phyloP scores from a whole-genome alignment of 768 basidiomycete genomes.

The Mycena maculata region DNA sequence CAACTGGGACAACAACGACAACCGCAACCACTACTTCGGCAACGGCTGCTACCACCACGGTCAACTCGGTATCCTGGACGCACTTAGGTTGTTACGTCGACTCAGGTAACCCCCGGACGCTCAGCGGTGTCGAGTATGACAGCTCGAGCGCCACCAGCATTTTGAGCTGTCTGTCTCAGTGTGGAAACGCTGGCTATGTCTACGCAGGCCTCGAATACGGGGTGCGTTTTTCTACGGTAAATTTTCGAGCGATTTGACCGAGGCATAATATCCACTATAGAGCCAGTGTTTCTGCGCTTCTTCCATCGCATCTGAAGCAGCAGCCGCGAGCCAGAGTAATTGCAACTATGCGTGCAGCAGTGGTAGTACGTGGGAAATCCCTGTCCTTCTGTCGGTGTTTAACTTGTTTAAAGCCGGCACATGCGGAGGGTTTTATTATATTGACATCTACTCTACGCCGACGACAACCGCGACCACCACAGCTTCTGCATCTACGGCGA shows the following conservation, averaged over 20 bases:
- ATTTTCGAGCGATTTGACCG: background rate
- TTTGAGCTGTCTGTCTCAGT: constrained; percentile 1
- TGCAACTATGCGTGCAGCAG: constrained; percentile 17
- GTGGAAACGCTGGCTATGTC: background rate
- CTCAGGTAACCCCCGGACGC: constrained; percentile 15
- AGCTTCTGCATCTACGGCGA: background rate
- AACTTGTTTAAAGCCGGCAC: constrained; percentile 4
- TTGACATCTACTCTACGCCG: constrained; percentile 10
- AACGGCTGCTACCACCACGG: constrained; percentile 1
- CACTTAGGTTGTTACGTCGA: constrained; percentile 45
- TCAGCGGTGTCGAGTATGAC: constrained; percentile 10
- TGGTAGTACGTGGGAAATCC: constrained; percentile 10
- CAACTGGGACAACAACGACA: constrained; percentile 10
- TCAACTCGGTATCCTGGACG: constrained; percentile 28
- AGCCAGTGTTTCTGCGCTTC: constrained; percentile 15
- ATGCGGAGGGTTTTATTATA: constrained; percentile 14
- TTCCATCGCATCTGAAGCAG: background rate
- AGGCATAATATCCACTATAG: background rate
- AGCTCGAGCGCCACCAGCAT: constrained; percentile 1
- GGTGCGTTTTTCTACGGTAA: background rate
- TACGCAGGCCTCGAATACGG: constrained; percentile 24
- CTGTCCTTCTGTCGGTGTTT: background rate
- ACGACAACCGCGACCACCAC: background rate
- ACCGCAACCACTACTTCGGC: background rate
- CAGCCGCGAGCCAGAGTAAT: background rate